Evolutionary conservation across 129 eudicot species (phyloP).

Genomic region (Chrysanthemum makinoi): DNA sequence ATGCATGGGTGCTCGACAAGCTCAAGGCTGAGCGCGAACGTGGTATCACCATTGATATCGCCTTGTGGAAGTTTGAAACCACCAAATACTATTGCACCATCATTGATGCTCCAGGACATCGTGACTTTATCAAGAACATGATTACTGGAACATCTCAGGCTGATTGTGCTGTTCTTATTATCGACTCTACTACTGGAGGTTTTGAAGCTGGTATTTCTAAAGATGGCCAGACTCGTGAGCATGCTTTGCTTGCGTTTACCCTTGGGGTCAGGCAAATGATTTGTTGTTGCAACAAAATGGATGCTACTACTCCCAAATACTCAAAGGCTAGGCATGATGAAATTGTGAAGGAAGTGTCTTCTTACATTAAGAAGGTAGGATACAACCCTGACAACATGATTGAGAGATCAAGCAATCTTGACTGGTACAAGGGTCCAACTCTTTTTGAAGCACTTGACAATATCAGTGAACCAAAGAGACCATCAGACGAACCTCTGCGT

Average conservation of each 20-base stretch:
- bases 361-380: conserved; percentile 39
- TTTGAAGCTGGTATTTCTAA: conserved; percentile 45
- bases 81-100: conserved; percentile 57
- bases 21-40: conserved; percentile 65
- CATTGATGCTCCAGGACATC: conserved; percentile 62
- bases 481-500: conserved; percentile 43
- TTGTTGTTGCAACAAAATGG: conserved; percentile 46
- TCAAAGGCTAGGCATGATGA: conserved; percentile 40
- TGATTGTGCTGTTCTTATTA: conserved; percentile 39
- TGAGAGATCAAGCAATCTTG: conserved; percentile 39
- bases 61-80: conserved; percentile 60
- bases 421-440: conserved; percentile 51
- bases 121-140: conserved; percentile 41
- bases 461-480: conserved; percentile 37
- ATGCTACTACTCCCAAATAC: conserved; percentile 44
- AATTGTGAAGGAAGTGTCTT: conserved; percentile 39
- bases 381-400: conserved; percentile 42
- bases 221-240: conserved; percentile 46
- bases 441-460: conserved; percentile 42
- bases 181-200: conserved; percentile 45
- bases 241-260: conserved; percentile 42
- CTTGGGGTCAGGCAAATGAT: conserved; percentile 48
- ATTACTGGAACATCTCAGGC: conserved; percentile 41
- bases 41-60: conserved; percentile 60
- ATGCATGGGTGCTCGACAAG: conserved; percentile 61